Conservation (phyloP, 208 protist species). For the Entamoeba dispar region DNA sequence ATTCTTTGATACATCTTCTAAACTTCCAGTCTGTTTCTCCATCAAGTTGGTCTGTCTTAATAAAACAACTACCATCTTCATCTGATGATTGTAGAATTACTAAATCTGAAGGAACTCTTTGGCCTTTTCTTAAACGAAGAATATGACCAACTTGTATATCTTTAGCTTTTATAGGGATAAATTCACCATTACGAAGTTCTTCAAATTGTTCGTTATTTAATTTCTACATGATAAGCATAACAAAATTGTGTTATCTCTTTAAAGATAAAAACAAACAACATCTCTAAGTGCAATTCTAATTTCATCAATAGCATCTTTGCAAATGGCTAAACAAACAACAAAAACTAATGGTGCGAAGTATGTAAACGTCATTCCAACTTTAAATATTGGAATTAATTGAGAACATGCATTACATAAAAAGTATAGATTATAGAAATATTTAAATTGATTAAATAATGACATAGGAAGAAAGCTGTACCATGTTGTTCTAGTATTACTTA, state of each 20-base stretch:
- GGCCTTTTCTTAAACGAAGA: conserved; percentile 58
- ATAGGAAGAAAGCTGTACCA: conserved; percentile 42
- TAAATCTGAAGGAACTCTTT: conserved; percentile 43
- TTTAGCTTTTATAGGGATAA: conserved; percentile 46
- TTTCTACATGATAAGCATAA: background rate
- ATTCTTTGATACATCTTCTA: conserved; percentile 25
- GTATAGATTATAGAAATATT: conserved; percentile 54
- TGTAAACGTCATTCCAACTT: conserved; percentile 68
- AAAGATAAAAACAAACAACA: conserved; percentile 9
- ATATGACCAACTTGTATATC: conserved; percentile 79
- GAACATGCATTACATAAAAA: conserved; percentile 45
- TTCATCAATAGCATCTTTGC: conserved; percentile 75
- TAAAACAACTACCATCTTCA: conserved; percentile 65
- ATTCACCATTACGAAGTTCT: background rate
- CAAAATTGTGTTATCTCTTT: too few species aligned
- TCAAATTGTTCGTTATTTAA: background rate
- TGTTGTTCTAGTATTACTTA: conserved; percentile 47
- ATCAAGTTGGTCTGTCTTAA: conserved; percentile 89
- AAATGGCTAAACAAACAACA: conserved; percentile 57
- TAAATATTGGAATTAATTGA: conserved; percentile 42
- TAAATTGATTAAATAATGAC: conserved; percentile 47
- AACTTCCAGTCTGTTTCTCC: conserved; percentile 95
- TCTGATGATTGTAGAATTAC: conserved; percentile 77
- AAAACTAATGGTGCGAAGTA: conserved; percentile 70
- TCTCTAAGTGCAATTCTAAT: conserved; percentile 63